Base-by-base conservation (phyloP, 371 early-diverging fungal genomes). In the Zopfochytrium polystomum region DNA sequence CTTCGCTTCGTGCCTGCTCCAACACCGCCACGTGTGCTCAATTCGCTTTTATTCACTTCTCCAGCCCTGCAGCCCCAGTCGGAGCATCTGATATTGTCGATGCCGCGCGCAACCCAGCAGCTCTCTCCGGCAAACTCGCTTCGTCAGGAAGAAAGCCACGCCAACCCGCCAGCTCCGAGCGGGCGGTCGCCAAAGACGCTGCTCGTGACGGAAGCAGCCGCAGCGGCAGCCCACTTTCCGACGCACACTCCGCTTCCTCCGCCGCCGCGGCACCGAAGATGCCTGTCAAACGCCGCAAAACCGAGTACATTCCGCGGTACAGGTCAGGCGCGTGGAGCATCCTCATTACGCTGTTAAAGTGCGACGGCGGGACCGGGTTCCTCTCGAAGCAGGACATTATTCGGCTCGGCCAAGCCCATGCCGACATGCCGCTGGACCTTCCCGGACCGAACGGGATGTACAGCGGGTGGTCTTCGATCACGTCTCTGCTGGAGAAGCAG, bases 281-380 rank as follows among this genome's bases (percentile, higher is more conserved):
- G 9, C 5, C 52, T 6, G 13, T 35, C 25, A 61, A 64, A 50
- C 44, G 42, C 20, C 60, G 55, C 38, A 66, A 43, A 27, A 29
- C 62, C 70, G 38, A 47, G 75, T 3, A 97, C 66, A 80, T 95
- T 3, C 97, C 97, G 3, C 59, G 73, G 18, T 89, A 85, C 63
- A 83, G 91, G 25, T 85, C 92, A 0, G 95, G 89, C 3, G 80
- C 86, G 2, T 97, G 93, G 71, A 92, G 85, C 5, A 88, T 97
- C 32, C 71, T 97, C n/a, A 60, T 91, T 1, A 81, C 90, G 9
- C 68, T 96, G 13, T 69, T 80, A 31, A 73, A 82, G n/a, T 60
- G 5, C 59, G 72, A 18, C 59, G 72, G 0, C 62, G 72, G 20
- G 65, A 45, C 47, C 0, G 67, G 60, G 1, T 67, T 63, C 5